Evolutionary conservation across 768 basidiomycete genomes (phyloP).

Genomic region (Mycena vitilis): DNA sequence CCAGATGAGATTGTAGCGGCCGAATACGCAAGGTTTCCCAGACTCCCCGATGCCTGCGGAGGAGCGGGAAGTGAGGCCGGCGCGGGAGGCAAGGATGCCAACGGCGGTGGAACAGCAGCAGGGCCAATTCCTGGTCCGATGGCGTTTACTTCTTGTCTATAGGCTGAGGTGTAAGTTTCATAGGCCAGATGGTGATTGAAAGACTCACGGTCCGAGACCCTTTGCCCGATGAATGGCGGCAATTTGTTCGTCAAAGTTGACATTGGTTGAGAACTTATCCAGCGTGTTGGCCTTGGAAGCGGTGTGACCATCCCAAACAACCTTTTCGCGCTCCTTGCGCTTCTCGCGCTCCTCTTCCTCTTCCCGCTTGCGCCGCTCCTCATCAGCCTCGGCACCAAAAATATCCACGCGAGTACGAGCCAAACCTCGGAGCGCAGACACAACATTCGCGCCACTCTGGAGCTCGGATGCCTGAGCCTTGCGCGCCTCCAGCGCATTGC

Average conservation of each 20-base stretch:
- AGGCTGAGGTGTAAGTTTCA: neutral
- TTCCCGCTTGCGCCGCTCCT: conserved; percentile 86
- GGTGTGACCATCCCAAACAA: conserved; percentile 99
- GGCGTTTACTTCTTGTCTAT: conserved; percentile 78
- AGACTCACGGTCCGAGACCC: conserved; percentile 85
- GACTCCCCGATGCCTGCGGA: conserved; percentile 59
- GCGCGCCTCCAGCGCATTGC: conserved; percentile 88
- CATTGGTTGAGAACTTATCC: conserved; percentile 92
- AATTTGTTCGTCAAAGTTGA: conserved; percentile 98
- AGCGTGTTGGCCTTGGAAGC: conserved; percentile 92
- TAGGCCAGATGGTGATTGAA: neutral
- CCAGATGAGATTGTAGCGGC: conserved; percentile 92
- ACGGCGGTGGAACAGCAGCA: conserved; percentile 74
- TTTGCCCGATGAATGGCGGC: conserved; percentile 95
- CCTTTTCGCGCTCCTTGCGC: conserved; percentile 91
- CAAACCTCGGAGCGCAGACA: conserved; percentile 91
- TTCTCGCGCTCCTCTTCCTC: conserved; percentile 87
- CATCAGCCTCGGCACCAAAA: conserved; percentile 94
- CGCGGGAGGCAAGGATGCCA: conserved; percentile 73
- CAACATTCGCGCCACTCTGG: conserved; percentile 92
- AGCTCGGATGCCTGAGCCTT: conserved; percentile 91
- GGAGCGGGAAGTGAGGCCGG: conserved; percentile 81
- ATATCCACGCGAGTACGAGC: conserved; percentile 97
- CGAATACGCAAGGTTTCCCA: conserved; percentile 64
- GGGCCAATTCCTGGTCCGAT: conserved; percentile 92